Evolutionary conservation across 2,329 filamentous ascomycete genomes (phyloP).

Genomic region (Hymenoscyphus fructigenus): DNA sequence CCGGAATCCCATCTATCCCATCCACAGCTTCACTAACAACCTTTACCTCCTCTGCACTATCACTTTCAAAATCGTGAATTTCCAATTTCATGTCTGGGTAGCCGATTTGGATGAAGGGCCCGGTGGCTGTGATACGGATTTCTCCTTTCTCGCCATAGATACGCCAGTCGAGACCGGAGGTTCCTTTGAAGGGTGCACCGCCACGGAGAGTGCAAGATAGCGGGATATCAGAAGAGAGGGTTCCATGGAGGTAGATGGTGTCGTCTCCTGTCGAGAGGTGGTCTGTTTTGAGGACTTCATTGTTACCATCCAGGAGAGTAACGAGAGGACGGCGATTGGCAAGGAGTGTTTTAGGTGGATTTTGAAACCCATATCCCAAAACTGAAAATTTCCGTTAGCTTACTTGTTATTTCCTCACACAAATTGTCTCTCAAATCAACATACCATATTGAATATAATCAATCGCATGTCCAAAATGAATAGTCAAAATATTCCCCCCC

Average conservation of each 20-base stretch:
- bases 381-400: constrained; percentile 11
- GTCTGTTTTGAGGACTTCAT: constrained; percentile 14
- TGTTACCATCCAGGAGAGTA: constrained; percentile 12
- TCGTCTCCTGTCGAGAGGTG: constrained; percentile 20
- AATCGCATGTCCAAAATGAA: constrained; percentile 38
- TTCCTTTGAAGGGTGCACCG: constrained; percentile 18
- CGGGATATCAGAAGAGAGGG: constrained; percentile 20
- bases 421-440: background rate
- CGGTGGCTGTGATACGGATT: constrained; percentile 17
- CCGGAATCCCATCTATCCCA: constrained; percentile 1
- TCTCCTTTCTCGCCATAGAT: constrained; percentile 54
- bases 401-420: too few species aligned
- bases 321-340: constrained; percentile 15
- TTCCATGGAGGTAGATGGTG: constrained; percentile 25
- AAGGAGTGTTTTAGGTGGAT: constrained; percentile 17
- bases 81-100: constrained; percentile 24
- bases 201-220: constrained; percentile 23
- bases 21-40: background rate
- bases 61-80: constrained; percentile 16
- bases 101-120: constrained; percentile 22
- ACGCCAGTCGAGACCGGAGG: constrained; percentile 44
- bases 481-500: constrained; percentile 38
- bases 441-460: constrained; percentile 41
- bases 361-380: constrained; percentile 23
- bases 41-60: constrained; percentile 19